Evolutionary conservation across 2,329 filamentous ascomycete genomes (phyloP), one percentile per base, ranked within the genome.

Genomic region (Penicillium sp.): DNA sequence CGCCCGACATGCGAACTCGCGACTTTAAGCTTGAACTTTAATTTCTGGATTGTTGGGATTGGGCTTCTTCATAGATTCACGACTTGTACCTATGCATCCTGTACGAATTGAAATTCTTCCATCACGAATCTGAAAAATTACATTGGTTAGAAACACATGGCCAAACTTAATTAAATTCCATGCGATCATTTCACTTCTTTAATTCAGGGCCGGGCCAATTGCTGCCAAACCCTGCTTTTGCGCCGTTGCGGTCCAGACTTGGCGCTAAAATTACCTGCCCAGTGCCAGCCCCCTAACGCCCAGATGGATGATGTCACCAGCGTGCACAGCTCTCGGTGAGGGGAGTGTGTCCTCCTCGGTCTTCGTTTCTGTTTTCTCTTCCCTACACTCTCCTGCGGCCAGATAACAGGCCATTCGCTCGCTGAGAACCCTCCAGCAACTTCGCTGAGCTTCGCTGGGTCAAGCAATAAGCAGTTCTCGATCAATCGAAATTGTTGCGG

Each of bases 31-130:
- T 51, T 50, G 17, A 34, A 22, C 22, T 47, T 20, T 41, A 58
- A 57, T 28, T 34, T 37, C 35, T 31, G 52, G 56, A 20, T 39
- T 60, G 37, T 7, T 34, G 39, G 45, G 55, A 47, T 49, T 52
- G 64, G 54, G 51, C 42, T 57, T 60, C 47, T 64, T 63, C 58
- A 65, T 60, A 63, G 54, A 66, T 60, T 67, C 57, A 66, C 57
- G 63, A 65, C 55, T 48, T 67, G 62, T 68, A 68, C 49, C 57
- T 65, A 62, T 49, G 63, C 63, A 63, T 58, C 20, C 45, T 37
- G 43, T 55, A 57, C 50, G 60, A 62, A 60, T 41, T 58, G 47
- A 15, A 47, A 45, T 47, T 28, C n/a, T 25, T 25, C 52, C 11
- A 8, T 31, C 28, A 31, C 28, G 28, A 31, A 31, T 31, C 15